Evolutionary conservation across 164 flowering plant genomes (phyloP), one percentile per base, ranked within the genome.

Genomic region (Cinnamomum micranthum): DNA sequence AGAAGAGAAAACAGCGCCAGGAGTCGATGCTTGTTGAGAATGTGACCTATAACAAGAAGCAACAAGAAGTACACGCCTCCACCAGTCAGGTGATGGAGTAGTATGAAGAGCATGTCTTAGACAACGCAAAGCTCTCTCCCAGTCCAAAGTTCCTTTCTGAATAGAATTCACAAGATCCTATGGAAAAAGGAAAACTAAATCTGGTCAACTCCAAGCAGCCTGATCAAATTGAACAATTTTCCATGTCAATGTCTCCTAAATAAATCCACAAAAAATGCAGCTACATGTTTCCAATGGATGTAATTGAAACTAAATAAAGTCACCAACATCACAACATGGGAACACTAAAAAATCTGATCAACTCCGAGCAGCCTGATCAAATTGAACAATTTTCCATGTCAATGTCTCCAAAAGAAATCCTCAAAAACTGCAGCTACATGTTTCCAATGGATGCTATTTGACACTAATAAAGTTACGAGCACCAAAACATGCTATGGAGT

Each of bases 11-110:
- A 96, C 98, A 75, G 97, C 97, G 76, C 99, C 97, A 78, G 97
- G 90, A 73, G 85, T 87, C 28, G 85, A 84, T 65, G 60, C 82
- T 78, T 79, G 82, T 75, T 88, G 96, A 66, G 88, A 47, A 71
- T 82, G 83, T 75, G 72, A 76, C 75, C 90, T 86, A 76, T 93
- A 87, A 81, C 89, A 86, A 73, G 99, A 93, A 75, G 98, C 98
- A 77, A 92, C 82, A 69, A 94, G 80, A 74, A 96, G 90, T 78
- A 96, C 97, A 65, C 99, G 95, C 79, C 89, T 91, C 99, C 99
- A 96, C 99, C 99, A 96, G 72, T 96, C 99, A 41, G 98, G 98
- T 62, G 99, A 96, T 77, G 99, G 99, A 74, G 94, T 92, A 74
- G 91, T 85, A 65, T 89, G 89, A 70, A 96, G 85, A 74, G 98